Evolutionary conservation across 352 stramenopile species (phyloP).

Genomic region (Peronospora destructor): DNA sequence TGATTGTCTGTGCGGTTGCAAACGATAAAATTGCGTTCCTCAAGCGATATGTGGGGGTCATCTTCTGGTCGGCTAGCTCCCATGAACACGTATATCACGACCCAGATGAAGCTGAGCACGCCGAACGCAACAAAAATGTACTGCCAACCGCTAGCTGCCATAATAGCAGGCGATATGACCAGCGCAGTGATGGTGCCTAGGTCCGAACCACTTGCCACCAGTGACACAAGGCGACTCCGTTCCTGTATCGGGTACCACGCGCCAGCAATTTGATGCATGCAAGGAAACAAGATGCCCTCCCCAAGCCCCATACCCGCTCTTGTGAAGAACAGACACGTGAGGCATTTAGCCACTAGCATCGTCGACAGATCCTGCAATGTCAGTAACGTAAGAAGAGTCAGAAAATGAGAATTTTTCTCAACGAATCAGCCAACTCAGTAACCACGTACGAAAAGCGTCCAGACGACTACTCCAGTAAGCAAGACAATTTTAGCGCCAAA

Average conservation of each 20-base stretch:
- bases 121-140: conserved; percentile 76
- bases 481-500: conserved; percentile 71
- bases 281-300: conserved; percentile 83
- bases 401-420: not conserved
- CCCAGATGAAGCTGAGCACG: conserved; percentile 69
- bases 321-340: conserved; percentile 65
- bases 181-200: conserved; percentile 76
- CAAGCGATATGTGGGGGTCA: conserved; percentile 48
- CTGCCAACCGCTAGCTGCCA: conserved; percentile 56
- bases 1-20: conserved; percentile 48
- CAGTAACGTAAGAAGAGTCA: conserved; percentile 1
- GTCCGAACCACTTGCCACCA: conserved; percentile 75
- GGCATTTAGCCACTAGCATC: conserved; percentile 48
- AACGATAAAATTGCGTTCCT: conserved; percentile 62
- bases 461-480: conserved; percentile 68
- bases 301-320: conserved; percentile 78
- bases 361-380: conserved; percentile 59
- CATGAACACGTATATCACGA: conserved; percentile 47
- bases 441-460: conserved; percentile 66
- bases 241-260: conserved; percentile 80
- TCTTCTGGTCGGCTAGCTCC: conserved; percentile 61
- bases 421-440: not conserved
- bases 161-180: conserved; percentile 63
- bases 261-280: conserved; percentile 82
- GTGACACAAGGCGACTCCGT: conserved; percentile 67